These are phyloP conservation scores for Scenedesmus sp. DNA, from an alignment of 163 green algal genomes.

Conservation along the genomic window DNA sequence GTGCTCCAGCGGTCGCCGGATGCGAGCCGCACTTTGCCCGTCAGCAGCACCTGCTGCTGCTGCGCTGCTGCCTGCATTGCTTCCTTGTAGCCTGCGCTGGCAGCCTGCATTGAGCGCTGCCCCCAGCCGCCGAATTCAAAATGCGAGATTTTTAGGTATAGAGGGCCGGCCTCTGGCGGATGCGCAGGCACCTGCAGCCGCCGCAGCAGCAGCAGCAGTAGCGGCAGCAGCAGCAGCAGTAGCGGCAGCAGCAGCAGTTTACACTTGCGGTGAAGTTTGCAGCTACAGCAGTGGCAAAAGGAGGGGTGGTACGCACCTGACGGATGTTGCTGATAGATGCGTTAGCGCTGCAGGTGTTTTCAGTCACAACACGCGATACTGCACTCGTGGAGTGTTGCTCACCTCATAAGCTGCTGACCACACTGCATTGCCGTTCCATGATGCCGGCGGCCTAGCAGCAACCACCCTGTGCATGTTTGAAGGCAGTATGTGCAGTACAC, in stretches of 20 bases:
- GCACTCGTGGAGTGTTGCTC: background rate
- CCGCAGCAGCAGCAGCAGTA: background rate
- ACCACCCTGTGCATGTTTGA: background rate
- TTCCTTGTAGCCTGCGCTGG: background rate
- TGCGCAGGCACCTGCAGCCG: slow-evolving; percentile 29
- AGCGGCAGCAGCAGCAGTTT: background rate
- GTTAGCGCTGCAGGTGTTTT: background rate
- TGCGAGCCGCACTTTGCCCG: background rate
- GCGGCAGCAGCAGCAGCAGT: background rate
- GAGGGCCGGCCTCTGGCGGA: background rate
- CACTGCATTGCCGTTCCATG: background rate
- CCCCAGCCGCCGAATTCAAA: background rate
- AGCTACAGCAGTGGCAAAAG: background rate
- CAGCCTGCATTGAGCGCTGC: background rate
- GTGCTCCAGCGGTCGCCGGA: background rate
- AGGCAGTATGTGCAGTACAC: background rate
- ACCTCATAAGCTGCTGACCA: background rate
- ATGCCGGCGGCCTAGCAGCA: background rate
- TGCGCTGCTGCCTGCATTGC: slow-evolving; percentile 8
- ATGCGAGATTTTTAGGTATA: background rate
- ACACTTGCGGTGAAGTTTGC: background rate
- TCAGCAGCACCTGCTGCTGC: background rate
- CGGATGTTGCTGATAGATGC: background rate
- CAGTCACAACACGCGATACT: background rate
- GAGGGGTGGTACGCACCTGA: background rate